Evolutionary conservation across 2,329 filamentous ascomycete species (phyloP), one percentile per base, ranked within the genome.

Genomic region (Aspergillus pseudoviridinutans): DNA sequence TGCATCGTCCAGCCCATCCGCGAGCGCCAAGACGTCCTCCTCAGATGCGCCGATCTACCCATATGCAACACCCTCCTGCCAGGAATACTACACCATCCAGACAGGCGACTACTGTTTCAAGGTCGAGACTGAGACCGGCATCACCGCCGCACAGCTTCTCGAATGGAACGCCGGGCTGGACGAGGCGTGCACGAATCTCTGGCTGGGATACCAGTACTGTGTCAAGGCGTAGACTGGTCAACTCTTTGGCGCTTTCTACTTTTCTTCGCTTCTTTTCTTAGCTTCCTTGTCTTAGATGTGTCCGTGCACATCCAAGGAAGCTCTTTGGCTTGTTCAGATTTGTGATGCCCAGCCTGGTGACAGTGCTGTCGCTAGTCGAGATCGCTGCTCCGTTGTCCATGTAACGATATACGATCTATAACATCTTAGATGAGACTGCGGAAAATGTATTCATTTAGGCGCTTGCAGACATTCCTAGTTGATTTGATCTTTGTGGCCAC

Each of bases 141-240:
- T 71, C 53, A 55, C 62, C 25, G 49, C 60, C 28, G 54, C 56
- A 4, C 52, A 67, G 8, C 60, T 71, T 44, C 64, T 58, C 28
- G 55, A 58, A 56, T 64, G 64, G 55, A 73, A 73, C 61, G 54
- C 66, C 4, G 66, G 64, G 29, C 59, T 72, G 53, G 57, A 71
- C 14, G 53, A 59, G 38, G 51, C 57, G 17, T 73, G 71, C 62
- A 58, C 63, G 1, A 71, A 72, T 58, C 62, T 73, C 29, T 67
- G 68, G 62, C 61, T 65, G 25, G 71, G 68, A 58, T 70, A 70
- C 58, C 60, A 66, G 58, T 70, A 70, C 53, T 70, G 68, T 59
- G 56, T 69, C 35, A 41, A 41, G 35, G 35, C 35, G 12, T 41
- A 41, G 14, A n/a, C 14, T 14, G 14, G 3, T n/a, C 14, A n/a